Evolutionary conservation across 257 asterid genomes (phyloP).

Genomic region (Petunia secreta): DNA sequence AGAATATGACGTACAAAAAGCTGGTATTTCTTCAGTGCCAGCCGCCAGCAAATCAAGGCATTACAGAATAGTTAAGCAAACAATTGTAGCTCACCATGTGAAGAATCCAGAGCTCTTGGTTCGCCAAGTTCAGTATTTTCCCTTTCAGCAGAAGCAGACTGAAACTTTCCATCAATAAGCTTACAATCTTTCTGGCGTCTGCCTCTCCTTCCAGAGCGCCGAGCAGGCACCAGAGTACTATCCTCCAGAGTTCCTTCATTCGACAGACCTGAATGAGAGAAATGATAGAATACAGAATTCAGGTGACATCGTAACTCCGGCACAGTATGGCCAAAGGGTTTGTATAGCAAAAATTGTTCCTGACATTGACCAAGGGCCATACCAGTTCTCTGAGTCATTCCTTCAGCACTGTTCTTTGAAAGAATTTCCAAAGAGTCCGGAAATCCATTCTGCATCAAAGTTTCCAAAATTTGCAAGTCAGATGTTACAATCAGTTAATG

Average conservation of each 20-base stretch:
- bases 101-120: constrained; percentile 40
- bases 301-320: constrained; percentile 8
- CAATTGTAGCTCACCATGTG: constrained; percentile 45
- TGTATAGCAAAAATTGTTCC: constrained; percentile 19
- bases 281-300: constrained; percentile 1
- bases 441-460: constrained; percentile 50
- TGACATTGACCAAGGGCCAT: constrained; percentile 17
- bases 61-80: constrained; percentile 19
- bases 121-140: constrained; percentile 56
- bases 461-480: constrained; percentile 40
- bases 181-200: constrained; percentile 62
- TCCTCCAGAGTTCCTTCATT: constrained; percentile 58
- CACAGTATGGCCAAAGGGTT: constrained; percentile 18
- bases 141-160: constrained; percentile 46
- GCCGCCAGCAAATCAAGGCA: constrained; percentile 8
- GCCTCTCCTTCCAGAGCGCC: constrained; percentile 71
- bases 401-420: constrained; percentile 41
- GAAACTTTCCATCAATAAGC: constrained; percentile 51
- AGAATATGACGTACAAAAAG: constrained; percentile 7
- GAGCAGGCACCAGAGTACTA: constrained; percentile 51
- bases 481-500: constrained; percentile 17
- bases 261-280: constrained; percentile 42
- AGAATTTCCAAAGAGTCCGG: constrained; percentile 38
- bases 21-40: constrained; percentile 6
- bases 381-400: constrained; percentile 50